Percentiles rank a stretch among this genome's conserved stretches.
Evolutionary conservation across 441 rosid genomes (phyloP).

Genomic region (Dalechampia spathulata): DNA sequence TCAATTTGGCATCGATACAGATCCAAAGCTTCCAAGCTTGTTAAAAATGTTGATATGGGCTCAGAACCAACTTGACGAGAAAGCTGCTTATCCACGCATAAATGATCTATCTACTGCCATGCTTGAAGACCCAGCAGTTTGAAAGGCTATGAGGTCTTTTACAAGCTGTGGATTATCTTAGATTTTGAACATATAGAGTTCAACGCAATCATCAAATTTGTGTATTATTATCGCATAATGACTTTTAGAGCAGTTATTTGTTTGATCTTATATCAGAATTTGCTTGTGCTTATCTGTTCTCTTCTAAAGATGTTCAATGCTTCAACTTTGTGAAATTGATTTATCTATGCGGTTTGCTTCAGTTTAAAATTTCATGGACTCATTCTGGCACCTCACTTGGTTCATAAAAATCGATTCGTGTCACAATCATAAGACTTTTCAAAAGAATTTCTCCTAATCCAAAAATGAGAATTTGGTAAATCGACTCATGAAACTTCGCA

Average conservation of each 20-base stretch:
- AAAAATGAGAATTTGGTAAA: too few species aligned
- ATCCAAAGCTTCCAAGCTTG: slow-evolving; percentile 91
- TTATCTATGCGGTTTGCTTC: slow-evolving; percentile 16
- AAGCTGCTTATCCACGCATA: slow-evolving; percentile 83
- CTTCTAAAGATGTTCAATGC: slow-evolving; percentile 19
- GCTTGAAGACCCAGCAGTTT: slow-evolving; percentile 63
- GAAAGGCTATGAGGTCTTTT: slow-evolving; percentile 12
- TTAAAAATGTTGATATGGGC: slow-evolving; percentile 91
- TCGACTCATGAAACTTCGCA: too few species aligned
- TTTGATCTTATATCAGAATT: slow-evolving; percentile 16
- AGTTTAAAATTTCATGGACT: slow-evolving; percentile 1
- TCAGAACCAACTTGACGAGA: slow-evolving; percentile 82
- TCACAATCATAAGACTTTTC: background rate
- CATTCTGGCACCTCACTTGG: background rate
- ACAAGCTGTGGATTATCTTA: slow-evolving; percentile 5
- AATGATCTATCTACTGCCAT: slow-evolving; percentile 61
- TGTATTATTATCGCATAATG: slow-evolving; percentile 17
- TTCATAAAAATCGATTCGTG: background rate
- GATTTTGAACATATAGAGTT: slow-evolving; percentile 12
- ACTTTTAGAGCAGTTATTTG: slow-evolving; percentile 20
- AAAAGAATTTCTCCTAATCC: too few species aligned
- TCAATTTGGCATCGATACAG: slow-evolving; percentile 28
- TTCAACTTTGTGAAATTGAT: slow-evolving; percentile 22
- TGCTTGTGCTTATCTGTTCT: slow-evolving; percentile 14
- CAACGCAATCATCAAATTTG: slow-evolving; percentile 12